Conservation (phyloP, 1,284 basidiomycete species). For the Pyrrhoderma lamaoense region DNA sequence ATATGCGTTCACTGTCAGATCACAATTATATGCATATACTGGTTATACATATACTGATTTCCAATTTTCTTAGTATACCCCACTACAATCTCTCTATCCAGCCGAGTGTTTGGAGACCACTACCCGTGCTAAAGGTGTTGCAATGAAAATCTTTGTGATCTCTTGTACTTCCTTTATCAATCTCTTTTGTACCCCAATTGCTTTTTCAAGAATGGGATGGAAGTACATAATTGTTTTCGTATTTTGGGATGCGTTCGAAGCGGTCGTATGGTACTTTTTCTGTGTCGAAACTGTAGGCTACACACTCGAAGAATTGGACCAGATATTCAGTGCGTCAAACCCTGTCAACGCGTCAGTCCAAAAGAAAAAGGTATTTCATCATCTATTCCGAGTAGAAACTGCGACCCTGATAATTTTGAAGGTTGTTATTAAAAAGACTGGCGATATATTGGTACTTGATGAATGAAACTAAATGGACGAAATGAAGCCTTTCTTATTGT, state of each 20-base stretch:
- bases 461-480: too few relatives aligned
- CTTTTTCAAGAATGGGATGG: constrained; percentile 18
- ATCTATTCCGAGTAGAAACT: too few relatives aligned
- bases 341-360: constrained; percentile 26
- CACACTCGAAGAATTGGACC: constrained; percentile 31
- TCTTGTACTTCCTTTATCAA: constrained; percentile 26
- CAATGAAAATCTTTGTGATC: constrained; percentile 19
- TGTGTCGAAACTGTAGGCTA: constrained; percentile 29
- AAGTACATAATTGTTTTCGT: constrained; percentile 28
- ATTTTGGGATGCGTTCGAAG: constrained; percentile 29
- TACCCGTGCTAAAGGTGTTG: constrained; percentile 35
- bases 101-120: constrained; percentile 32
- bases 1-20: constrained; percentile 19
- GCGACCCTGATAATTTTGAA: too few relatives aligned
- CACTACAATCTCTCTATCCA: constrained; percentile 31
- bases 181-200: constrained; percentile 24
- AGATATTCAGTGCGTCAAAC: constrained; percentile 30
- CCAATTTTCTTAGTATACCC: constrained; percentile 20
- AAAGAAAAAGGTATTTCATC: too few relatives aligned
- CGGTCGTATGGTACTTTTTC: constrained; percentile 30
- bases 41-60: background rate
- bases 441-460: too few relatives aligned
- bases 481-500: too few relatives aligned
- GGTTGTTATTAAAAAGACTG: too few relatives aligned
- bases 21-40: background rate